These are phyloP conservation scores for Dendryphion nanum DNA, from an alignment of 2,329 filamentous ascomycete genomes.

Conservation along the genomic window DNA sequence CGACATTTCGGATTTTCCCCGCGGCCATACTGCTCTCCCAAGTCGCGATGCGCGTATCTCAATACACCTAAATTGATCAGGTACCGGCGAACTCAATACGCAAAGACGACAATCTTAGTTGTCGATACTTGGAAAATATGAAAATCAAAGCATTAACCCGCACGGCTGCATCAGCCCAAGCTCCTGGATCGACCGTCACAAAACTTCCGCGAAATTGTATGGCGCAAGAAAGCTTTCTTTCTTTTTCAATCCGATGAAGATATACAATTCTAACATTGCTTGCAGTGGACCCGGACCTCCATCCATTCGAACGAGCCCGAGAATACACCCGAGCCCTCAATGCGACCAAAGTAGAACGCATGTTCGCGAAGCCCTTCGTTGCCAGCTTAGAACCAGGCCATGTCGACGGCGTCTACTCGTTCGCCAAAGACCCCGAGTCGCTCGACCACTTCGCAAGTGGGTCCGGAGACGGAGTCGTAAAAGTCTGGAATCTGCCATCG, in stretches of 20 bases:
- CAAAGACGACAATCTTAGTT: too few relatives aligned
- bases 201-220: conserved; percentile 67
- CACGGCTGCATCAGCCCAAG: conserved; percentile 63
- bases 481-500: conserved; percentile 81
- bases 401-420: conserved; percentile 70
- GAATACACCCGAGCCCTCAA: conserved; percentile 78
- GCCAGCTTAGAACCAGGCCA: conserved; percentile 86
- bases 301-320: conserved; percentile 86
- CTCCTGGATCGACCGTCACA: conserved; percentile 63
- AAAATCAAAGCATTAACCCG: conserved; percentile 62
- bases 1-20: too few relatives aligned
- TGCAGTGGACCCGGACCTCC: conserved; percentile 81
- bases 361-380: conserved; percentile 84
- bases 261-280: too few relatives aligned
- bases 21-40: too few relatives aligned
- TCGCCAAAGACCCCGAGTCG: conserved; percentile 49
- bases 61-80: too few relatives aligned
- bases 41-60: too few relatives aligned
- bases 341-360: conserved; percentile 84
- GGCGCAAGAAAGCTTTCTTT: too few relatives aligned
- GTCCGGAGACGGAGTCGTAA: conserved; percentile 79
- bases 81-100: too few relatives aligned
- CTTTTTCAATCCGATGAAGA: too few relatives aligned
- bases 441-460: conserved; percentile 44
- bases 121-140: too few relatives aligned